A percentile compares a stretch with the other conserved stretches of the same genome.
phyloP scores from a whole-genome alignment of 2,329 filamentous ascomycete genomes.

The Colletotrichum sp. region DNA sequence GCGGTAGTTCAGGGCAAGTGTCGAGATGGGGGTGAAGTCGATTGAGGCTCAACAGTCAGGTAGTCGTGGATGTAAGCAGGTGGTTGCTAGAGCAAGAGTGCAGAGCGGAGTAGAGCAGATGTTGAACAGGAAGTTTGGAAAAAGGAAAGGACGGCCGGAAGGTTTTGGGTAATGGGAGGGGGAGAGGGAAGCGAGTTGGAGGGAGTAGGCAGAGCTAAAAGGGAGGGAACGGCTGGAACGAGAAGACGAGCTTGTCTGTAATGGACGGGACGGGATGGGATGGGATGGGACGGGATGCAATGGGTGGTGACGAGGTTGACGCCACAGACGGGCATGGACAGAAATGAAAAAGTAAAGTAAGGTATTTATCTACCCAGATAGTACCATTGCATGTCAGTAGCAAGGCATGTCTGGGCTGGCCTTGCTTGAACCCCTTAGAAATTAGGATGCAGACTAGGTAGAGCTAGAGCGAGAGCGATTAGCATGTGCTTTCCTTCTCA shows the following conservation, averaged over 20 bases:
- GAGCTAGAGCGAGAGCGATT: not conserved
- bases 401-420: not conserved
- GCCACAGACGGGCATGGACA: slow-evolving; percentile 16
- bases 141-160: not conserved
- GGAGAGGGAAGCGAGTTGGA: slow-evolving; percentile 1
- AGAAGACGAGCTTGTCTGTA: slow-evolving; percentile 2
- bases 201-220: slow-evolving; percentile 8
- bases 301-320: slow-evolving; percentile 18
- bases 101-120: not conserved
- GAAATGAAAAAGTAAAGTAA: slow-evolving; percentile 6
- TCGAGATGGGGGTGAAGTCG: not conserved
- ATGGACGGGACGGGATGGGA: not conserved
- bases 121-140: not conserved
- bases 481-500: slow-evolving; percentile 5
- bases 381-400: not conserved
- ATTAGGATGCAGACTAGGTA: not conserved
- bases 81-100: not conserved
- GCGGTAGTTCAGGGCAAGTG: not conserved
- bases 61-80: not conserved
- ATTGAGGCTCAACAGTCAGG: not conserved
- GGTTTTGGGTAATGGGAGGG: not conserved
- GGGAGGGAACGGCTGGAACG: slow-evolving; percentile 12
- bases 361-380: slow-evolving; percentile 17
- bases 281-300: not conserved
- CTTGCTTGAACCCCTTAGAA: slow-evolving; percentile 16